These are phyloP conservation scores for Vitis rotundifolia DNA, from an alignment of 164 flowering plant species.

Conservation along the genomic window DNA sequence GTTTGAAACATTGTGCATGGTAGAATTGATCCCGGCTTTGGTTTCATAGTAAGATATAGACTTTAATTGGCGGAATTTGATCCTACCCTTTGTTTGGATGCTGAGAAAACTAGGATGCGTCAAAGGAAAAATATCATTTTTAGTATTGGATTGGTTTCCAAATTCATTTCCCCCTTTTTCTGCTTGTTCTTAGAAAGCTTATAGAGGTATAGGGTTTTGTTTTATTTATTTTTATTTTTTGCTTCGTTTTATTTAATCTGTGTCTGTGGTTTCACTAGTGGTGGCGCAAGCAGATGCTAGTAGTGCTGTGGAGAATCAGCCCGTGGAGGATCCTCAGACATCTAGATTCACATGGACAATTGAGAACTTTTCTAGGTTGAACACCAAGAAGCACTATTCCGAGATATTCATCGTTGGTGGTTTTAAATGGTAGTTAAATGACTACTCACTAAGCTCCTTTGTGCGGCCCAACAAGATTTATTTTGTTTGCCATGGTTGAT, in stretches of 20 bases:
- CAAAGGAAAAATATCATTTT: too few species aligned
- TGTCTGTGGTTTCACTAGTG: slow-evolving; percentile 1
- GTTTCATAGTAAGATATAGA: slow-evolving; percentile 3
- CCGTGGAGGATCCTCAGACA: slow-evolving; percentile 62
- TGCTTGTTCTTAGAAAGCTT: not conserved
- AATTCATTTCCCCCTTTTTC: not conserved
- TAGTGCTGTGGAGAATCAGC: slow-evolving; percentile 62
- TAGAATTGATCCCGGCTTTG: slow-evolving; percentile 6
- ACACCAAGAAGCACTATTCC: slow-evolving; percentile 72
- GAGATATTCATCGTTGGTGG: slow-evolving; percentile 65
- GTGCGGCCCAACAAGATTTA: not conserved
- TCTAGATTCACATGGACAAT: slow-evolving; percentile 74
- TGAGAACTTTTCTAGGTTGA: slow-evolving; percentile 67
- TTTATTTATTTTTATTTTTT: slow-evolving; percentile 3
- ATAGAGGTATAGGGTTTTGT: slow-evolving; percentile 19
- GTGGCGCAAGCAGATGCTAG: slow-evolving; percentile 58
- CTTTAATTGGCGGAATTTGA: not conserved
- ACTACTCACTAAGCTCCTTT: not conserved
- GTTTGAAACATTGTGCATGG: not conserved
- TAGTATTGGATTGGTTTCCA: not conserved
- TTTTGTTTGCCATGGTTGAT: not conserved
- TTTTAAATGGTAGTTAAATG: slow-evolving; percentile 56
- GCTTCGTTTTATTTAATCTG: not conserved
- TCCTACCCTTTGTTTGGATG: not conserved
- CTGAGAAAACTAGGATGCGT: not conserved